phyloP scores from a whole-genome alignment of 495 filamentous ascomycete genomes.

The Hyphodiscus hymeniophilus region DNA sequence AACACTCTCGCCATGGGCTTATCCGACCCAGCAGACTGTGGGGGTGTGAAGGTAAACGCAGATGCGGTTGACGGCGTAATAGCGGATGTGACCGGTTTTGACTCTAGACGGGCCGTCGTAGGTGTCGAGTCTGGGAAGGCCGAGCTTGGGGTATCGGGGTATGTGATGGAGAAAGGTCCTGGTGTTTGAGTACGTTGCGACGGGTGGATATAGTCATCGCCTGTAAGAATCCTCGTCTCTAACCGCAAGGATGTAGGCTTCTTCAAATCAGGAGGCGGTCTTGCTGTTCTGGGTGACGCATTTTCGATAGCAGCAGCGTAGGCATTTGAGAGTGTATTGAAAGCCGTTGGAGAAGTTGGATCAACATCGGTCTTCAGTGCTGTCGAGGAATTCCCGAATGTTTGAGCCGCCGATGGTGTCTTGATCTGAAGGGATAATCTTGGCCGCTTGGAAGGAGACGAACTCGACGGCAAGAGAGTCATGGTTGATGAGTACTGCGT shows the following conservation, averaged over 20 bases:
- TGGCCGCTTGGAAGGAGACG: slow-evolving; percentile 50
- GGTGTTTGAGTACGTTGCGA: slow-evolving; percentile 30
- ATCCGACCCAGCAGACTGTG: slow-evolving; percentile 22
- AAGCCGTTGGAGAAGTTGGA: slow-evolving; percentile 64
- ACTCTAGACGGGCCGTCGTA: slow-evolving; percentile 4
- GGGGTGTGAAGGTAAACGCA: slow-evolving; percentile 21
- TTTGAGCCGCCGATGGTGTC: slow-evolving; percentile 31
- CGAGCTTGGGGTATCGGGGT: slow-evolving; percentile 23
- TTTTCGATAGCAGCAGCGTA: slow-evolving; percentile 62
- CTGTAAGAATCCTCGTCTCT: slow-evolving; percentile 30
- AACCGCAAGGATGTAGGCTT: slow-evolving; percentile 35
- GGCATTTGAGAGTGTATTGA: slow-evolving; percentile 77
- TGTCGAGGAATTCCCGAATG: slow-evolving; percentile 46
- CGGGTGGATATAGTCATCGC: slow-evolving; percentile 12
- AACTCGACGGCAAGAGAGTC: slow-evolving; percentile 26
- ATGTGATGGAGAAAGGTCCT: slow-evolving; percentile 22
- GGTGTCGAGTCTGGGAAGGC: slow-evolving; percentile 14
- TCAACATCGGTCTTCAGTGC: slow-evolving; percentile 49
- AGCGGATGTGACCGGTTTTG: slow-evolving; percentile 21
- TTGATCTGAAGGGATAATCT: slow-evolving; percentile 74
- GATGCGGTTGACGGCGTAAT: slow-evolving; percentile 16
- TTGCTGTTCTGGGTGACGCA: slow-evolving; percentile 41
- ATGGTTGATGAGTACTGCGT: slow-evolving; percentile 18
- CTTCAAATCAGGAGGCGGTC: slow-evolving; percentile 24
- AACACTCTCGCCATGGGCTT: slow-evolving; percentile 12